These are phyloP conservation scores for Nigrograna mackinnonii DNA, from an alignment of 2,329 filamentous ascomycete species.

Conservation along the genomic window DNA sequence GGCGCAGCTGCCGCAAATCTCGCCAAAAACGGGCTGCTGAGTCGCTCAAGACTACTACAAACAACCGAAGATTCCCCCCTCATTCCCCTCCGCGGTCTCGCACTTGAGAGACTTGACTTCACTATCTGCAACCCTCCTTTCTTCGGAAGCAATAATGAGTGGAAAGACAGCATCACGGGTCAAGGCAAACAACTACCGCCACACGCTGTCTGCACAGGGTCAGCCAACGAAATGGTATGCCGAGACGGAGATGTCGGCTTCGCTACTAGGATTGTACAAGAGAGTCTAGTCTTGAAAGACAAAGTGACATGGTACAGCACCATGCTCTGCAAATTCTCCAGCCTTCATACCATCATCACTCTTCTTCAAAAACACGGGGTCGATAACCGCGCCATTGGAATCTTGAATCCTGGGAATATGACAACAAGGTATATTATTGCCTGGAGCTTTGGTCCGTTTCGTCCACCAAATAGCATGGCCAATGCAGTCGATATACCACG, in stretches of 20 bases:
- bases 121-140: slow-evolving; percentile 96
- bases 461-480: slow-evolving; percentile 59
- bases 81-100: slow-evolving; percentile 64
- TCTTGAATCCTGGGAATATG: slow-evolving; percentile 73
- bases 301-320: slow-evolving; percentile 84
- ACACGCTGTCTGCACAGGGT: slow-evolving; percentile 75
- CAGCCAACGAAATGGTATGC: slow-evolving; percentile 83
- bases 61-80: slow-evolving; percentile 58
- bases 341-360: slow-evolving; percentile 64
- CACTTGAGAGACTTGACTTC: slow-evolving; percentile 69
- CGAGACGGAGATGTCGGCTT: slow-evolving; percentile 78
- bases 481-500: slow-evolving; percentile 57
- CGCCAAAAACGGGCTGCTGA: slow-evolving; percentile 63
- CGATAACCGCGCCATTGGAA: slow-evolving; percentile 79
- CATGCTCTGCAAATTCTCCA: slow-evolving; percentile 83
- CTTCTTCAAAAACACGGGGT: slow-evolving; percentile 61
- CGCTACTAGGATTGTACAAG: slow-evolving; percentile 69
- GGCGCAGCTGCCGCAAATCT: slow-evolving; percentile 70
- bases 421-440: slow-evolving; percentile 86
- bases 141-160: slow-evolving; percentile 74
- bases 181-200: slow-evolving; percentile 69
- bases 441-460: slow-evolving; percentile 76
- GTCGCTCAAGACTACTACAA: slow-evolving; percentile 66
- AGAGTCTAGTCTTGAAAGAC: slow-evolving; percentile 64
- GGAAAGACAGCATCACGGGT: slow-evolving; percentile 62